phyloP scores from a whole-genome alignment of 371 early-diverging fungal genomes.

The Mucor irregularis region DNA sequence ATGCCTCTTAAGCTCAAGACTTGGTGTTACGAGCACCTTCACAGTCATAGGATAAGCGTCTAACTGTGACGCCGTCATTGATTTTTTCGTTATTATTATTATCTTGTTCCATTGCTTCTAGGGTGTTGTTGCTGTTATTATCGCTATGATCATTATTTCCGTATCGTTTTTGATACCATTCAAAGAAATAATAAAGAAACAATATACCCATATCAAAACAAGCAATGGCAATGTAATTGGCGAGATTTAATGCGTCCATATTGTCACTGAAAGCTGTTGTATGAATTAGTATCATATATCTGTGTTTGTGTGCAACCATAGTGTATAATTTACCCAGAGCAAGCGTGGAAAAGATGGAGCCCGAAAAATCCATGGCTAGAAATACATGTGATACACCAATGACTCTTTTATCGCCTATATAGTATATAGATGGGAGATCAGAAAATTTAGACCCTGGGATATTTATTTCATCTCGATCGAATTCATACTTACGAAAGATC shows the following conservation, averaged over 20 bases:
- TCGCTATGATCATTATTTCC: not conserved
- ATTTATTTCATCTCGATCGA: not conserved
- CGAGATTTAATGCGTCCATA: conserved; percentile 28
- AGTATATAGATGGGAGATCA: too few relatives aligned
- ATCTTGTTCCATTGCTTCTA: too few relatives aligned
- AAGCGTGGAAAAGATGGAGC: conserved; percentile 48
- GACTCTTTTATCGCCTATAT: conserved; percentile 30
- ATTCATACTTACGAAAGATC: conserved; percentile 35
- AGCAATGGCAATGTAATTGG: conserved; percentile 33
- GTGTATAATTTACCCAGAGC: conserved; percentile 34
- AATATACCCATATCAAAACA: conserved; percentile 29
- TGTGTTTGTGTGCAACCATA: not conserved
- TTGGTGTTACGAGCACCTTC: conserved; percentile 22
- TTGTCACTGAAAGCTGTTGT: conserved; percentile 20
- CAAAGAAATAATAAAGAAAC: conserved; percentile 27
- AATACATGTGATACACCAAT: conserved; percentile 49
- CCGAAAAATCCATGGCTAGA: conserved; percentile 48
- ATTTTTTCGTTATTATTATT: not conserved
- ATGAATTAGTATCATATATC: too few relatives aligned
- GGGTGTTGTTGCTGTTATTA: not conserved
- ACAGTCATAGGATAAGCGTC: conserved; percentile 9
- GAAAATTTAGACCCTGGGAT: not conserved
- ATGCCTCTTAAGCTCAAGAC: conserved; percentile 13
- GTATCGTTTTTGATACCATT: conserved; percentile 23
- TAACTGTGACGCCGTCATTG: not conserved